These are phyloP conservation scores for Boletus patriciae DNA, from an alignment of 768 basidiomycete genomes.

Conservation along the genomic window DNA sequence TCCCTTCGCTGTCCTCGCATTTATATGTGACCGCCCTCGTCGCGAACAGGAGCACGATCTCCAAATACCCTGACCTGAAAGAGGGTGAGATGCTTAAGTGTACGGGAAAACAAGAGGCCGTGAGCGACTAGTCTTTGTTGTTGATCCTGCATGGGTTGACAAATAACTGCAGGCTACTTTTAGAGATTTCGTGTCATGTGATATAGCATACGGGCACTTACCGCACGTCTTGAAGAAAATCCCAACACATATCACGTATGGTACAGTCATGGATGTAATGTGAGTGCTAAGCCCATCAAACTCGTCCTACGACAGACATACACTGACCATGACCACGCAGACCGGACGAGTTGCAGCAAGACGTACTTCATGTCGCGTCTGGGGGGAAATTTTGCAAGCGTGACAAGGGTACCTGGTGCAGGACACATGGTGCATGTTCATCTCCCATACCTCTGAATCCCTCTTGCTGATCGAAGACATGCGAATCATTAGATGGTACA, in stretches of 20 bases:
- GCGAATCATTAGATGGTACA: neutral
- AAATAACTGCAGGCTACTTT: neutral
- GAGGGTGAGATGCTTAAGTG: conserved; percentile 7
- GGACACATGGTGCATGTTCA: neutral
- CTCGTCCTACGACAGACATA: neutral
- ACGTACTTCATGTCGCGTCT: neutral
- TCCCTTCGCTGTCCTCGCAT: neutral
- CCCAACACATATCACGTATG: conserved; percentile 5
- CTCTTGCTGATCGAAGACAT: too few relatives aligned
- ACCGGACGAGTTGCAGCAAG: neutral
- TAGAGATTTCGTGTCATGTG: neutral
- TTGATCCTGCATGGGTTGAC: too few relatives aligned
- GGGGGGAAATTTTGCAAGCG: conserved; percentile 3
- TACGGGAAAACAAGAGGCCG: conserved; percentile 1
- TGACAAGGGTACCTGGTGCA: neutral
- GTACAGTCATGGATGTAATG: neutral
- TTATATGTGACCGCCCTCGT: neutral
- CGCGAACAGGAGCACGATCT: conserved; percentile 6
- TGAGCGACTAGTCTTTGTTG: neutral
- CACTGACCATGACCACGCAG: neutral
- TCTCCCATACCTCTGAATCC: too few relatives aligned
- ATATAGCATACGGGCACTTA: neutral
- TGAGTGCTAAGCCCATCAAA: neutral
- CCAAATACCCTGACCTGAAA: neutral
- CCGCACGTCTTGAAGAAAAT: neutral